Evolutionary conservation across 306 rosid species (phyloP).

Genomic region (Cotoneaster glaucophyllus): DNA sequence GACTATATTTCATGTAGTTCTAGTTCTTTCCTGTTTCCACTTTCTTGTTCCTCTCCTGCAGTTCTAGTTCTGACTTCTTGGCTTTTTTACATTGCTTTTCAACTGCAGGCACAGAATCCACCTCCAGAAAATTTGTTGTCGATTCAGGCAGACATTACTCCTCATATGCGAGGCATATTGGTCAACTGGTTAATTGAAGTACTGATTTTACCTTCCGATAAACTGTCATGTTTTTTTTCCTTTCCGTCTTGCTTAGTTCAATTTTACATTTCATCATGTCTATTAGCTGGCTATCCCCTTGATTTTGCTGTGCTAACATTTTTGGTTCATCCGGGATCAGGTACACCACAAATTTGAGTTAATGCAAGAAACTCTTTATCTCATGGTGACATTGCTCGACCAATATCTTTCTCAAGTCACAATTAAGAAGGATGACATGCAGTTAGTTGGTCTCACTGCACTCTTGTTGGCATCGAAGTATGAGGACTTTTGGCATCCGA

Average conservation of each 20-base stretch:
- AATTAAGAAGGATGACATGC: constrained; percentile 61
- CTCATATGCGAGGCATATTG: constrained; percentile 78
- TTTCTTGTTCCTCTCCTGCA: background rate
- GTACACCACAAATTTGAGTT: constrained; percentile 83
- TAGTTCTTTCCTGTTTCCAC: background rate
- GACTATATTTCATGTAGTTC: background rate
- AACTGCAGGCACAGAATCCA: constrained; percentile 55
- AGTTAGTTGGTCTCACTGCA: constrained; percentile 89
- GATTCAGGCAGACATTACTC: constrained; percentile 57
- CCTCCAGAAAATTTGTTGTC: constrained; percentile 54
- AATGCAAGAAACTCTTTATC: constrained; percentile 87
- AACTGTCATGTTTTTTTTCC: constrained; percentile 3
- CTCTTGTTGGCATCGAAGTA: constrained; percentile 85
- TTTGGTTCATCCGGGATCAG: constrained; percentile 30
- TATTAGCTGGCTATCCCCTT: constrained; percentile 1
- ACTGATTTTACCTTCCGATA: constrained; percentile 12
- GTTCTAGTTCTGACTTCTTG: background rate
- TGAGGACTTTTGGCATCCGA: constrained; percentile 95
- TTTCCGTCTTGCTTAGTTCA: background rate
- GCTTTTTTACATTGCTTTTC: constrained; percentile 7
- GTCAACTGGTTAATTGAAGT: constrained; percentile 93
- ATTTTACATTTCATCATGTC: background rate
- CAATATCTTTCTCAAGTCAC: constrained; percentile 69
- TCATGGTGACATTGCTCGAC: constrained; percentile 65
- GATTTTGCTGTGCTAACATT: constrained; percentile 12